phyloP scores from a whole-genome alignment of 106 monocot genomes.

The Apostasia shenzhenica region DNA sequence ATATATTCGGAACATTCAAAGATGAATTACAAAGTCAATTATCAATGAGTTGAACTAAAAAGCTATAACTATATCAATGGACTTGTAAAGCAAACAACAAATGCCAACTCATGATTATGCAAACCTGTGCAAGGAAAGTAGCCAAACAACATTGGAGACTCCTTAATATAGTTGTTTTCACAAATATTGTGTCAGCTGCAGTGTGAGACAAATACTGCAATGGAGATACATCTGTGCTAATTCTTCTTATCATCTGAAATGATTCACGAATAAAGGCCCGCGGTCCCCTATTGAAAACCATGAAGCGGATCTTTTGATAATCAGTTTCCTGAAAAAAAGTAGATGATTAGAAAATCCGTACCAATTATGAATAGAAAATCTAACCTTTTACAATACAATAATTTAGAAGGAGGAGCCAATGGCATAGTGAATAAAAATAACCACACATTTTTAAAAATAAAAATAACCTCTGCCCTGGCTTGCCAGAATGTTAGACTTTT shows the following conservation, averaged over 20 bases:
- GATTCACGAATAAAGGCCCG: conserved; percentile 53
- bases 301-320: conserved; percentile 66
- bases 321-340: conserved; percentile 51
- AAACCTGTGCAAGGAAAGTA: conserved; percentile 63
- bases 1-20: too few relatives aligned
- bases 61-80: background rate
- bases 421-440: background rate
- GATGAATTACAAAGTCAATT: too few relatives aligned
- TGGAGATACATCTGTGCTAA: conserved; percentile 35
- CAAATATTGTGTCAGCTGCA: conserved; percentile 59
- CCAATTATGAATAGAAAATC: background rate
- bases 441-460: background rate
- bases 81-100: background rate
- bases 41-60: background rate
- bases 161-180: conserved; percentile 46
- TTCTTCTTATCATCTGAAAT: conserved; percentile 40
- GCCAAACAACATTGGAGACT: conserved; percentile 64
- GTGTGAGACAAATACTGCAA: conserved; percentile 44
- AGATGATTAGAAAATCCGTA: background rate
- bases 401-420: background rate
- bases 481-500: conserved; percentile 88
- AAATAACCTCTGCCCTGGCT: conserved; percentile 62
- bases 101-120: conserved; percentile 1
- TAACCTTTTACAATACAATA: background rate
- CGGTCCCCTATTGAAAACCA: conserved; percentile 93